Evolutionary conservation across 1,284 basidiomycete genomes (phyloP).

Genomic region (Naganishia albida): DNA sequence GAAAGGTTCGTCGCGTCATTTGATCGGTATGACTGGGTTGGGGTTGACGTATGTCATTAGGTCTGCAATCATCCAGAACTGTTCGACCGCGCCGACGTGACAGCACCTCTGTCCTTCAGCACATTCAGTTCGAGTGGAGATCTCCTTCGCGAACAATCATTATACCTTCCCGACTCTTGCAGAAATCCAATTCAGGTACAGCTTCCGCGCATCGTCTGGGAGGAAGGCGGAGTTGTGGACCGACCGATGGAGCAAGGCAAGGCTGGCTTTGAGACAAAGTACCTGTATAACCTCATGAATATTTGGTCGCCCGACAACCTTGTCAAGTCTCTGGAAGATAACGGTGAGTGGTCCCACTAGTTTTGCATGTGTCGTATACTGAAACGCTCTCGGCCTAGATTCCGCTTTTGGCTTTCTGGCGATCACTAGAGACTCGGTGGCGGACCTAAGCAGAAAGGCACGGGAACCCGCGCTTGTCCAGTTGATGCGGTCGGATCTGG

Average conservation of each 20-base stretch:
- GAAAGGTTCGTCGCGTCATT: constrained; percentile 66
- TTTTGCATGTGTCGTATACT: not conserved
- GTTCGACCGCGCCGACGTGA: constrained; percentile 95
- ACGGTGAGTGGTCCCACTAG: not conserved
- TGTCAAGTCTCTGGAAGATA: constrained; percentile 44
- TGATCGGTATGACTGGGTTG: constrained; percentile 5
- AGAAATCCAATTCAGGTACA: constrained; percentile 79
- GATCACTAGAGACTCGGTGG: constrained; percentile 8
- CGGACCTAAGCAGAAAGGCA: constrained; percentile 20
- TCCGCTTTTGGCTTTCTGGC: constrained; percentile 18
- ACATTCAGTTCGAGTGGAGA: constrained; percentile 79
- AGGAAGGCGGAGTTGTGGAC: constrained; percentile 73
- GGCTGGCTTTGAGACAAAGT: constrained; percentile 63
- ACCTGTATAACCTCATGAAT: constrained; percentile 74
- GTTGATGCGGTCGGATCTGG: constrained; percentile 18
- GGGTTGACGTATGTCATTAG: constrained; percentile 50
- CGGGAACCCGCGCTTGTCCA: constrained; percentile 23
- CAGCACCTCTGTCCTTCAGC: constrained; percentile 87
- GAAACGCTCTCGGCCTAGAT: not conserved
- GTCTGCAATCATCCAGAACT: constrained; percentile 99
- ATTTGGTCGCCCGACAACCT: constrained; percentile 85
- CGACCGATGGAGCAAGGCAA: constrained; percentile 65
- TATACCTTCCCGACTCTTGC: constrained; percentile 74
- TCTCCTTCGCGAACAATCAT: constrained; percentile 78
- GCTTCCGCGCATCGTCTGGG: constrained; percentile 76